Evolutionary conservation across 345 rosid species (phyloP), one percentile per base, ranked within the genome.

Genomic region (Brassica cretica): DNA sequence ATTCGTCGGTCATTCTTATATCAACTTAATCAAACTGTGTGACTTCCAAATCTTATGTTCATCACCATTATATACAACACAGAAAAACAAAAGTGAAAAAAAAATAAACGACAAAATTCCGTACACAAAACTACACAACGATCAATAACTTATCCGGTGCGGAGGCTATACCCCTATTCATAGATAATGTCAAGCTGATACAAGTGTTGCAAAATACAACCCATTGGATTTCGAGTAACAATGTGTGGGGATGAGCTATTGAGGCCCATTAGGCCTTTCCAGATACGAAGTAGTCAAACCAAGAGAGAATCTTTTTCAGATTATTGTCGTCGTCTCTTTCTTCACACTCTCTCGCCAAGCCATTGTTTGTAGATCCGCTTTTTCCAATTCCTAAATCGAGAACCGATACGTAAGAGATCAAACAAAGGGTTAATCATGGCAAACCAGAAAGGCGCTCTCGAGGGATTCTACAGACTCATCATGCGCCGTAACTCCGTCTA

Each of bases 401-500:
- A 51, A 75, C 27, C 10, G 30, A 27, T 27, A 27, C 30, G 12
- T 32, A 11, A 70, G 66, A 27, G 29, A 27, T 27, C 29, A 27
- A 56, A 16, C 15, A 59, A 19, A 12, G 30, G 75, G 68, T 66
- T 55, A 69, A 81, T 82, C 86, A 94, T 94, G 98, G 94, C 82
- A 78, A 72, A 33, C 71, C 24, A 35, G 55, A 39, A 63, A 51
- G 96, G 96, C 21, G 99, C 84, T 65, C 80, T 89, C 35, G 98
- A 95, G 56, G 89, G 90, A 15, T 70, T 93, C 14, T 95, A 95
- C 88, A 88, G 81, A 77, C 74, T 91, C 53, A 58, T 95, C 65
- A 93, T 91, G 98, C 96, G 97, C 79, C 97, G 99, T 66, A 95
- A 88, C 89, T 91, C 99, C 75, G 84, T 93, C 76, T 95, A 95